These are phyloP conservation scores for Pestalotiopsis fici DNA, from an alignment of 2,329 filamentous ascomycete genomes.

Conservation along the genomic window DNA sequence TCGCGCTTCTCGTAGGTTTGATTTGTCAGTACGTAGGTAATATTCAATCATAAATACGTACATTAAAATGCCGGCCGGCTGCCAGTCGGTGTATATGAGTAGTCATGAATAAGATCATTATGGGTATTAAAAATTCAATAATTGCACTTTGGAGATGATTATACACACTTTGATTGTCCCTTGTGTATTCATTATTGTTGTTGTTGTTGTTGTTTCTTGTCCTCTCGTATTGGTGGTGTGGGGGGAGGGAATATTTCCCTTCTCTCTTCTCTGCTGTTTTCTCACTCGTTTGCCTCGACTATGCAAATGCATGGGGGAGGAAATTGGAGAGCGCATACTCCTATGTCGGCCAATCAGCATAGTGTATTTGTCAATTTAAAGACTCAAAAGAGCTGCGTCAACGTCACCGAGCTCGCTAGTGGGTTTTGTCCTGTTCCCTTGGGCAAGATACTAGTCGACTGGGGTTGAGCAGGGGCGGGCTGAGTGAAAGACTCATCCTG, in stretches of 20 bases:
- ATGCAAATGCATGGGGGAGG: not conserved
- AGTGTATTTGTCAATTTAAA: conserved; percentile 27
- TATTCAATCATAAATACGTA: no score
- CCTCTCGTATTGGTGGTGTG: not conserved
- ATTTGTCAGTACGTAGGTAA: no score
- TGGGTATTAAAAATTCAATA: no score
- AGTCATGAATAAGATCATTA: no score
- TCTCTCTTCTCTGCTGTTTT: not conserved
- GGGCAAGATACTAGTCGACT: conserved; percentile 1
- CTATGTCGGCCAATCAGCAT: conserved; percentile 24
- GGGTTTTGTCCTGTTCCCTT: conserved; percentile 11
- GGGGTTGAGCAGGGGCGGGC: conserved; percentile 5
- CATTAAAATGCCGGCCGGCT: no score
- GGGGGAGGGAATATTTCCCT: not conserved
- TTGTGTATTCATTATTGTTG: not conserved
- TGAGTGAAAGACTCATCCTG: not conserved
- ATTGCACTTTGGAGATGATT: no score
- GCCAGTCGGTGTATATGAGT: no score
- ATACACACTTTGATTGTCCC: not conserved
- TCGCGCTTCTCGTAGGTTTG: no score
- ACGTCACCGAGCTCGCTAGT: conserved; percentile 30
- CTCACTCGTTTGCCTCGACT: not conserved
- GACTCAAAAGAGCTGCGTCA: conserved; percentile 23
- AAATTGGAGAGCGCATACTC: conserved; percentile 12
- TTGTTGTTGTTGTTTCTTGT: not conserved